phyloP scores from a whole-genome alignment of 345 rosid genomes.

The Moringa oleifera region DNA sequence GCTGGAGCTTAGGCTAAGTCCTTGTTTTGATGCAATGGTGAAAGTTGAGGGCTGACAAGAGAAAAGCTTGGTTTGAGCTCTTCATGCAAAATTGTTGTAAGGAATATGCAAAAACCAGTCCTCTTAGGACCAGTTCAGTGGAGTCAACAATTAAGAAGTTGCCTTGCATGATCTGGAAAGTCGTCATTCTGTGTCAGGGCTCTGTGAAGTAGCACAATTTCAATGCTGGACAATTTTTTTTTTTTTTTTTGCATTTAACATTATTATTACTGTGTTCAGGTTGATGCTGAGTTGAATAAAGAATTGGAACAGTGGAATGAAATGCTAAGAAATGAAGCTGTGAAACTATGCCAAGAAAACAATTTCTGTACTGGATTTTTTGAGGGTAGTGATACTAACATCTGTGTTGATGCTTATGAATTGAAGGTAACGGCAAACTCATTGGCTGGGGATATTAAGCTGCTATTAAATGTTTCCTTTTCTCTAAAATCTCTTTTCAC shows the following conservation, averaged over 20 bases:
- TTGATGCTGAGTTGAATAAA: conserved; percentile 78
- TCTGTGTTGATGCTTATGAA: conserved; percentile 89
- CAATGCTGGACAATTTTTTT: too few relatives aligned
- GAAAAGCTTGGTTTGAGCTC: neutral
- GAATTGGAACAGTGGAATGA: conserved; percentile 98
- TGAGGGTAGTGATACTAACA: conserved; percentile 80
- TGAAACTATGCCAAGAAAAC: conserved; percentile 92
- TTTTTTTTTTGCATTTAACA: neutral
- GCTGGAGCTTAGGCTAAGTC: neutral
- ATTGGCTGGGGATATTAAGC: neutral
- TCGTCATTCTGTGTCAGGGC: neutral
- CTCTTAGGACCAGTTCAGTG: too few relatives aligned
- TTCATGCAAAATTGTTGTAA: neutral
- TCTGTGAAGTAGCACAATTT: neutral
- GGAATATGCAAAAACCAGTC: neutral
- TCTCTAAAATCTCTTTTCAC: neutral
- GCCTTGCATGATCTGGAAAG: neutral
- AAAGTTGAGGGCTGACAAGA: neutral
- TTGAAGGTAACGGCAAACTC: conserved; percentile 54
- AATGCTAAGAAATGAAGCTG: conserved; percentile 73
- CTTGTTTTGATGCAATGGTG: too few relatives aligned
- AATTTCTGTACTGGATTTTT: conserved; percentile 90
- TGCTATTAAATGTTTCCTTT: neutral
- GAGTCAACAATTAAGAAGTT: neutral
- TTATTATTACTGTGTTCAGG: conserved; percentile 35